These are phyloP conservation scores for Geranium incanum DNA, from an alignment of 441 rosid species.

Conservation along the genomic window DNA sequence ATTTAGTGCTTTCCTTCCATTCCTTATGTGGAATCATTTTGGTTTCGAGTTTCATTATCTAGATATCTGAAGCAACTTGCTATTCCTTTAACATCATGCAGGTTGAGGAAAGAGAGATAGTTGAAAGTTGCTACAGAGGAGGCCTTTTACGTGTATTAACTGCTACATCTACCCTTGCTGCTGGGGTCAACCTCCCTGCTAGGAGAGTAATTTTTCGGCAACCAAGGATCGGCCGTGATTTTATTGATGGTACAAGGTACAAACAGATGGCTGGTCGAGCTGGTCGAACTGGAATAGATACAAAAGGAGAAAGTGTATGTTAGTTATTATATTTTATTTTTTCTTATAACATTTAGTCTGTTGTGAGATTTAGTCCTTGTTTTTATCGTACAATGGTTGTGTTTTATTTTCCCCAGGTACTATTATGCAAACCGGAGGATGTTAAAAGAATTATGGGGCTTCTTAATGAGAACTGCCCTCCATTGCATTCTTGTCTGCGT, in stretches of 20 bases:
- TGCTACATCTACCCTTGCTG: constrained; percentile 97
- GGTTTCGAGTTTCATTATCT: background rate
- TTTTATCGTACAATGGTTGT: constrained; percentile 10
- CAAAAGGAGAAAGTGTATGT: constrained; percentile 98
- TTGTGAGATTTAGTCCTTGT: background rate
- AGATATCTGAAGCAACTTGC: constrained; percentile 8
- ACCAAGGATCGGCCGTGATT: constrained; percentile 92
- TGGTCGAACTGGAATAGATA: constrained; percentile 97
- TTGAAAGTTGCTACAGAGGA: constrained; percentile 85
- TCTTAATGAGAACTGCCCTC: constrained; percentile 78
- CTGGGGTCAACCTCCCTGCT: constrained; percentile 97
- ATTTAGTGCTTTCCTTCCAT: constrained; percentile 19
- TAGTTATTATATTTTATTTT: constrained; percentile 11
- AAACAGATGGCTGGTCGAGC: constrained; percentile 99
- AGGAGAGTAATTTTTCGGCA: constrained; percentile 97
- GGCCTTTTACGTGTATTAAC: constrained; percentile 88
- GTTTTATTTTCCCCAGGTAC: constrained; percentile 46
- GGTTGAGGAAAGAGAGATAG: constrained; percentile 97
- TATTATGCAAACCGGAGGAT: constrained; percentile 85
- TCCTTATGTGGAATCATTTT: constrained; percentile 12
- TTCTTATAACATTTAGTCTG: background rate
- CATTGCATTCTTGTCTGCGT: constrained; percentile 90
- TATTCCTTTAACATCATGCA: constrained; percentile 27
- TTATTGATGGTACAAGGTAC: constrained; percentile 95
- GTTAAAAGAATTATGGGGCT: constrained; percentile 70